These are phyloP conservation scores for Bombardia bombarda DNA, from an alignment of 495 filamentous ascomycete species.

Conservation along the genomic window DNA sequence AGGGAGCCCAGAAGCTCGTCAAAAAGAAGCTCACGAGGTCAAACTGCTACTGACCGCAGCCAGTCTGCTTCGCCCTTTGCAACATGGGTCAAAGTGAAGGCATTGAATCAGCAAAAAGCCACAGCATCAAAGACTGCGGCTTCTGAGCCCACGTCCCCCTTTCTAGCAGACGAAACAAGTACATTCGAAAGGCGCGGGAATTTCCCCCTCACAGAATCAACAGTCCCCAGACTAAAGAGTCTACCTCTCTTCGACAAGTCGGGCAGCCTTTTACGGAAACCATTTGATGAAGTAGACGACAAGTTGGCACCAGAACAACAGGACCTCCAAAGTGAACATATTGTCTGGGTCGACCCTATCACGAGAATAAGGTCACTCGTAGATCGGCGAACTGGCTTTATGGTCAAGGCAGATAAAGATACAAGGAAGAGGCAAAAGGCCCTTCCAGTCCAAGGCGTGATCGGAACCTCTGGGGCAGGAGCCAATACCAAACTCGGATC, in stretches of 20 bases:
- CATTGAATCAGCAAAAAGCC: conserved; percentile 18
- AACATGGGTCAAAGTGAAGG: conserved; percentile 64
- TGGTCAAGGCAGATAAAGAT: conserved; percentile 1
- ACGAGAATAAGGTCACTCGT: conserved; percentile 48
- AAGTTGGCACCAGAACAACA: conserved; percentile 6
- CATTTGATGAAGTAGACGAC: conserved; percentile 26
- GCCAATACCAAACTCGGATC: not conserved
- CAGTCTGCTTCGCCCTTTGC: conserved; percentile 42
- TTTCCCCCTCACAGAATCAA: too few species aligned
- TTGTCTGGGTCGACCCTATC: conserved; percentile 61
- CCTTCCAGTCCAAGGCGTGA: not conserved
- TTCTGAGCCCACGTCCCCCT: too few species aligned
- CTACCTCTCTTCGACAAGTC: conserved; percentile 22
- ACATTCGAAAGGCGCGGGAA: too few species aligned
- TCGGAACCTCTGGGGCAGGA: not conserved
- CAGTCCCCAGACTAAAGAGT: too few species aligned
- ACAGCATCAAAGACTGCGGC: not conserved
- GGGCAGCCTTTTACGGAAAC: conserved; percentile 27
- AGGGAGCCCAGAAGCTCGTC: not conserved
- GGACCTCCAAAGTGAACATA: too few species aligned
- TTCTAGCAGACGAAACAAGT: too few species aligned
- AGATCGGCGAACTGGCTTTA: conserved; percentile 23
- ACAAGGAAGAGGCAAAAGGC: not conserved
- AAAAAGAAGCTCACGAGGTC: not conserved
- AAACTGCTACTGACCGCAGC: not conserved